A percentile compares a stretch with the other conserved stretches of the same genome.
These are phyloP conservation scores for Lentinus tigrinus DNA, from an alignment of 768 basidiomycete species.

Conservation along the genomic window DNA sequence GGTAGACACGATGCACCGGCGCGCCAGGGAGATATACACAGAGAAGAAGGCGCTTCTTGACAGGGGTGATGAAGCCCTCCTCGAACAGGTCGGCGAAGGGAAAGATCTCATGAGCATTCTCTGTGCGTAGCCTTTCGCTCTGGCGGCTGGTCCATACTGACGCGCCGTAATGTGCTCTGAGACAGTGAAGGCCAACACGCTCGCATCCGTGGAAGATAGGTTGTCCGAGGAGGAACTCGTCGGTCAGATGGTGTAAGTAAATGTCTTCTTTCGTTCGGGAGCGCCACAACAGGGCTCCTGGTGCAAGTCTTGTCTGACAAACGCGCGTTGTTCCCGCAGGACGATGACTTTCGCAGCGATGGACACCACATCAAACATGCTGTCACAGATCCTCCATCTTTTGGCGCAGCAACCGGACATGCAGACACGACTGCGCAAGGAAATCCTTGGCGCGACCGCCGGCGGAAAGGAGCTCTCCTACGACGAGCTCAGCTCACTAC, in stretches of 20 bases:
- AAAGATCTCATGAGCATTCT: slow-evolving; percentile 50
- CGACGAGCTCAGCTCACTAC: slow-evolving; percentile 35
- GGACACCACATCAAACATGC: slow-evolving; percentile 23
- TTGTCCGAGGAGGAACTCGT: slow-evolving; percentile 28
- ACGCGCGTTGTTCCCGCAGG: not conserved
- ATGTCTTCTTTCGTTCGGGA: not conserved
- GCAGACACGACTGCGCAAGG: slow-evolving; percentile 15
- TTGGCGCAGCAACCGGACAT: slow-evolving; percentile 15
- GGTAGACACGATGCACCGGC: slow-evolving; percentile 47
- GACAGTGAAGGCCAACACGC: slow-evolving; percentile 25
- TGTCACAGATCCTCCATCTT: slow-evolving; percentile 17
- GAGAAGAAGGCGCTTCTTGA: slow-evolving; percentile 33
- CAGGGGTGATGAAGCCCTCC: slow-evolving; percentile 25
- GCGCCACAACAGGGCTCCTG: not conserved
- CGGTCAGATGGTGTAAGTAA: slow-evolving; percentile 28
- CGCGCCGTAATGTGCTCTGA: not conserved
- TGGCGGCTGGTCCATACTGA: not conserved
- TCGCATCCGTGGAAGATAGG: slow-evolving; percentile 18
- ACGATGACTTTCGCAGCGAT: slow-evolving; percentile 20
- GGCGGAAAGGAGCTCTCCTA: slow-evolving; percentile 23
- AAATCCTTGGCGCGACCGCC: slow-evolving; percentile 13
- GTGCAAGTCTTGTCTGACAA: not conserved
- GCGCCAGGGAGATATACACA: slow-evolving; percentile 39
- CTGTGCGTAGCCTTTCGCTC: not conserved
- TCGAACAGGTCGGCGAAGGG: slow-evolving; percentile 27